A percentile compares a stretch with the other conserved stretches of the same genome.
These are phyloP conservation scores for Hypseocharis bilobata DNA, from an alignment of 441 rosid genomes.

Conservation along the genomic window DNA sequence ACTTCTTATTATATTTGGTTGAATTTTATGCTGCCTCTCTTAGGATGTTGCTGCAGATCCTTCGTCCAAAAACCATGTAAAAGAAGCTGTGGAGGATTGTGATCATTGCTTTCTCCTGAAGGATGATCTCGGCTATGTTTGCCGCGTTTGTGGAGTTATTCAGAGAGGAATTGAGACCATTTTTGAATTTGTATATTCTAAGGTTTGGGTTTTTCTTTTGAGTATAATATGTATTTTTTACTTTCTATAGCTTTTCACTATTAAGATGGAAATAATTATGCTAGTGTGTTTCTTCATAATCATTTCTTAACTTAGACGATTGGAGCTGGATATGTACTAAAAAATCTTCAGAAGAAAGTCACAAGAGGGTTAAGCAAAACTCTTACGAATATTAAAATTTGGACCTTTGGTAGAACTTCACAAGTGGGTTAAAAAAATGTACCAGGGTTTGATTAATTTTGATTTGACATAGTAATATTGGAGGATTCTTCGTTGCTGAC, in stretches of 20 bases:
- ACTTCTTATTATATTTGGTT: too few relatives aligned
- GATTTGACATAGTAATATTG: neutral
- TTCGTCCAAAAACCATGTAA: constrained; percentile 30
- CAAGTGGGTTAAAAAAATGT: neutral
- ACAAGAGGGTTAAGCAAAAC: too few relatives aligned
- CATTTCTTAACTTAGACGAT: neutral
- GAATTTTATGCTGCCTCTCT: constrained; percentile 22
- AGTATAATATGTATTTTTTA: too few relatives aligned
- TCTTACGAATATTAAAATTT: too few relatives aligned
- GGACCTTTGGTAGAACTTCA: too few relatives aligned
- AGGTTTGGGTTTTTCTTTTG: neutral
- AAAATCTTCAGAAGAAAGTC: neutral
- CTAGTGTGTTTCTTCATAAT: neutral
- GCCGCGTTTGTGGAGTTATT: constrained; percentile 69
- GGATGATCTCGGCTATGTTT: constrained; percentile 78
- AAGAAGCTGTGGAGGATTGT: constrained; percentile 46
- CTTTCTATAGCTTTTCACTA: neutral
- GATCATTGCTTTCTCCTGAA: constrained; percentile 55
- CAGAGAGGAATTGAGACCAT: constrained; percentile 53
- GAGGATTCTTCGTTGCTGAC: neutral
- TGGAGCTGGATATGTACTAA: neutral
- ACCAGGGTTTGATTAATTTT: too few relatives aligned
- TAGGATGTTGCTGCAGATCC: constrained; percentile 43
- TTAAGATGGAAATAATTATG: neutral
- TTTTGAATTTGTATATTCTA: constrained; percentile 35